Conservation (phyloP, 495 filamentous ascomycete genomes). For the Penicillium pulvis region DNA sequence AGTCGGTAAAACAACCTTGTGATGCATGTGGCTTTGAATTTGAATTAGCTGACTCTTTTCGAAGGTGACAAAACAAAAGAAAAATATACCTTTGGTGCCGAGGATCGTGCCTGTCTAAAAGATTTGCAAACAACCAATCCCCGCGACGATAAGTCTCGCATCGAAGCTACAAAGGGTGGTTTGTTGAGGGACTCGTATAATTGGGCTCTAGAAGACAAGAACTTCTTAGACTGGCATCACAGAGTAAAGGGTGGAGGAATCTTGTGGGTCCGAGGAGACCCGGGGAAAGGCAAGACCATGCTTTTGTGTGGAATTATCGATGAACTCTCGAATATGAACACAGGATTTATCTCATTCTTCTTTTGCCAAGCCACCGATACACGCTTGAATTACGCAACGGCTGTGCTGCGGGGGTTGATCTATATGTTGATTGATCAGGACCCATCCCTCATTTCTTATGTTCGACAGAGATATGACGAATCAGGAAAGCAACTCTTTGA, state of each 20-base stretch:
- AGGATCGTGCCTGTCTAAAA: conserved; percentile 1
- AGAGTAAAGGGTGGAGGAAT: background rate
- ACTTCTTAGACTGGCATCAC: conserved; percentile 27
- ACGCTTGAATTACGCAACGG: conserved; percentile 39
- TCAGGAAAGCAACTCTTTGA: conserved; percentile 25
- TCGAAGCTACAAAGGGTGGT: conserved; percentile 22
- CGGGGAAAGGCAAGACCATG: conserved; percentile 40
- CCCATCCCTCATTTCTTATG: conserved; percentile 32
- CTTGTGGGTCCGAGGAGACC: conserved; percentile 29
- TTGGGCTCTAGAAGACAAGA: conserved; percentile 41
- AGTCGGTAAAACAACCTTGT: conserved; percentile 1
- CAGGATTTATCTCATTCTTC: conserved; percentile 40
- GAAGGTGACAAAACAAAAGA: background rate
- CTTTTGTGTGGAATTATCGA: conserved; percentile 43
- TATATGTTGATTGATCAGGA: conserved; percentile 36
- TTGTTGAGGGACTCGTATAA: conserved; percentile 40
- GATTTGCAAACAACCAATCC: conserved; percentile 9
- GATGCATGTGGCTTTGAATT: background rate
- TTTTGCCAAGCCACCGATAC: conserved; percentile 47
- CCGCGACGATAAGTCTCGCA: conserved; percentile 5
- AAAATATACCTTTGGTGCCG: background rate
- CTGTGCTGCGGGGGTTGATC: conserved; percentile 44
- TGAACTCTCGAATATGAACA: conserved; percentile 20
- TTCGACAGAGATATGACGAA: conserved; percentile 24
- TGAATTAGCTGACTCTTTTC: background rate